Evolutionary conservation across 2,329 filamentous ascomycete genomes (phyloP), one percentile per base, ranked within the genome.

Genomic region (Claviceps fusiformis): DNA sequence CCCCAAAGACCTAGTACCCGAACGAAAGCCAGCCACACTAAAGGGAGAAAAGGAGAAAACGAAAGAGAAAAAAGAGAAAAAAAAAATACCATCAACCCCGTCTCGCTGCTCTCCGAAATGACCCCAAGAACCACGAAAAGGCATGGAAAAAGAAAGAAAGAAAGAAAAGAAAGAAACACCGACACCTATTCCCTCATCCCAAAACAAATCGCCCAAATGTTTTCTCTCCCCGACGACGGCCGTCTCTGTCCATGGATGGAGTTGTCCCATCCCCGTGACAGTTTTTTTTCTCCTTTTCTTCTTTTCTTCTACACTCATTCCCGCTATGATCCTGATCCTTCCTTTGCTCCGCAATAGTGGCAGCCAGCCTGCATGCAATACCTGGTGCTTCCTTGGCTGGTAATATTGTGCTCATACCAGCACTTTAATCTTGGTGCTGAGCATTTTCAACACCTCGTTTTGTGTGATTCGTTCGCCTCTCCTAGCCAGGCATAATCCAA

Each of bases 51-150:
- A 54, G 33, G 17, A 44, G 13, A 29, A 50, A n/a, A 47, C 55
- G 35, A 27, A 47, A 48, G 47, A 27, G 27, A 33, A 24, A 27
- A 50, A n/a, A 46, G 24, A 27, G 31, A 24, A 50, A 27, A 39
- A 50, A 3, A 48, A n/a, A n/a, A n/a, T n/a, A n/a, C n/a, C n/a
- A n/a, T n/a, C 9, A 27, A 6, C 19, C 54, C 56, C 46, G 19
- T 51, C n/a, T 39, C 46, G 37, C 37, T 24, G 15, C 45, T 54
- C 47, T 33, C 39, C 31, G 24, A 39, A 46, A 45, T 56, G 51
- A 17, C 56, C 51, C 41, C 43, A 43, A 49, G 47, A 54, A 37
- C 46, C 44, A 55, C 33, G 24, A 45, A 37, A 51, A 54, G 31
- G n/a, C n/a, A n/a, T n/a, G n/a, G n/a, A n/a, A n/a, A n/a, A n/a